Conservation (phyloP, 1,284 basidiomycete genomes). For the Neotropicomus parvogracilis region DNA sequence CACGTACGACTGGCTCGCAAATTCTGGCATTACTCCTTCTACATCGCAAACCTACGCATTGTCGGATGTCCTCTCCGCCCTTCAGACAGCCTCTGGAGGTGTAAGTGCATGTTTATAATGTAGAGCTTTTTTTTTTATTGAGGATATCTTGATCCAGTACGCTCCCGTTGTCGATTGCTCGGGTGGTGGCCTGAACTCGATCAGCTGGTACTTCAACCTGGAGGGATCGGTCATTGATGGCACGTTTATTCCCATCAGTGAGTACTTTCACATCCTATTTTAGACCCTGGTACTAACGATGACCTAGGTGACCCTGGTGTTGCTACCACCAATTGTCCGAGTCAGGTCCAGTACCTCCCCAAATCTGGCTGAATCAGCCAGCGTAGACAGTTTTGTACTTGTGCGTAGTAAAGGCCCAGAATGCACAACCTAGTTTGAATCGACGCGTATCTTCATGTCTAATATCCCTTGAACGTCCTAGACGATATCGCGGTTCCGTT, state of each 20-base stretch:
- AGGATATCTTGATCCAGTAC: slow-evolving; percentile 33
- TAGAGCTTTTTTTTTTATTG: background rate
- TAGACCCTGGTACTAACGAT: slow-evolving; percentile 7
- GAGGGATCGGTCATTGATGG: slow-evolving; percentile 67
- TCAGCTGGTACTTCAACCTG: slow-evolving; percentile 68
- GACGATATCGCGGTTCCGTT: slow-evolving; percentile 43
- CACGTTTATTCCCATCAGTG: slow-evolving; percentile 57
- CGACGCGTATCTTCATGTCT: no score
- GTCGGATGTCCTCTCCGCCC: slow-evolving; percentile 51
- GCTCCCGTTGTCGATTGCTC: slow-evolving; percentile 59
- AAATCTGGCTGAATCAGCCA: slow-evolving; percentile 41
- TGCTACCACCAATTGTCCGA: slow-evolving; percentile 50
- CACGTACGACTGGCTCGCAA: slow-evolving; percentile 67
- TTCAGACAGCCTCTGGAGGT: slow-evolving; percentile 50
- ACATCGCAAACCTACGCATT: slow-evolving; percentile 55
- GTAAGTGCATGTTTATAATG: slow-evolving; percentile 19
- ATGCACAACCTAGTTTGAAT: background rate
- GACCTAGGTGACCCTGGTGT: slow-evolving; percentile 48
- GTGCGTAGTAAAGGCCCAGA: background rate
- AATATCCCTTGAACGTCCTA: no score
- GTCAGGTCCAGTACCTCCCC: slow-evolving; percentile 58
- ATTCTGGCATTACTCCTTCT: slow-evolving; percentile 70
- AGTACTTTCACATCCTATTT: slow-evolving; percentile 10
- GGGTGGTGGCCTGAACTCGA: slow-evolving; percentile 45
- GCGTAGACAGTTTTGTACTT: background rate